Evolutionary conservation across 1,139 yeast genomes (phyloP), one percentile per base, ranked within the genome.

Genomic region (Geotrichum cucujoidarum): DNA sequence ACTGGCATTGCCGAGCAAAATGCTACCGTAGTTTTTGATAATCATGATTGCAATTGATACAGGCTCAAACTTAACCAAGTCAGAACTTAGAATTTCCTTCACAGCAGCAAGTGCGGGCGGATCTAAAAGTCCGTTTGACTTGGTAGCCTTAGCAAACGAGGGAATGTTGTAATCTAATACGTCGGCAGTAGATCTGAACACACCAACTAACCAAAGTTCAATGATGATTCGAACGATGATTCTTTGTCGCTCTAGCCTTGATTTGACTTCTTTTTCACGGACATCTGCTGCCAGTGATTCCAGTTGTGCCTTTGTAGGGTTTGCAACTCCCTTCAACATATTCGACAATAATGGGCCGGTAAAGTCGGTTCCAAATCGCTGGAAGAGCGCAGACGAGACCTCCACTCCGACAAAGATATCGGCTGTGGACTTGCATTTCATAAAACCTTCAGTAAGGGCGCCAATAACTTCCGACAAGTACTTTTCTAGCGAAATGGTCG

Each of bases 301-400:
- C 3, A 61, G 49, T 0, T 60, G 60, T 1, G 55, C 55, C 30
- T 60, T 53, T 1, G 60, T 50, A 1, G 80, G 77, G 45, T 67
- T 69, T 2, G 70, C 64, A 17, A 81, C 65, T 3, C 73, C 74
- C 20, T 65, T 63, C 11, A 82, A 65, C 51, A 84, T 67, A 52
- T 72, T 65, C 0, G 73, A 63, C 53, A 83, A 62, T 49, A 87
- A 59, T 21, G 62, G 64, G 0, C 80, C 76, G 0, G 88, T 75
- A 60, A 86, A 83, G 8, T 65, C 62, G 0, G 55, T 48, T 1
- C 72, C 63, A 62, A 89, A 88, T 45, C 97, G 70, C 63, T 84
- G 95, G 64, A 88, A 95, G 24, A 90, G 67, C 0, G 81, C 82
- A 38, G 90, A 79, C 0, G 83, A 73, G 1, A 88, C 75, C 56